phyloP scores from a whole-genome alignment of 352 stramenopile genomes.

The Phytophthora cajani region DNA sequence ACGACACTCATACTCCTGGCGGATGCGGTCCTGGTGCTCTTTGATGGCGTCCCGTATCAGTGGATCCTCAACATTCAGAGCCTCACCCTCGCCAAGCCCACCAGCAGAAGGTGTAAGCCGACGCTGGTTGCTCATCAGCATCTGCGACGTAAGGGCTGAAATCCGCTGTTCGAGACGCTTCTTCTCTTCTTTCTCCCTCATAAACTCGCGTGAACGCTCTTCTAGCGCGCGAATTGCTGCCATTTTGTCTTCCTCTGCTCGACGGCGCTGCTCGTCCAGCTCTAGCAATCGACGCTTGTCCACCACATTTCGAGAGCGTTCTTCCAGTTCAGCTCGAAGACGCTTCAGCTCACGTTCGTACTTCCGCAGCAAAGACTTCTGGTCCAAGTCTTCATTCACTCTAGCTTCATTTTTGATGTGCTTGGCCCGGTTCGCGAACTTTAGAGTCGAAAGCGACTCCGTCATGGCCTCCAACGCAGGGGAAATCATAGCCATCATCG shows the following conservation, averaged over 20 bases:
- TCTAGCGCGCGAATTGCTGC: constrained; percentile 93
- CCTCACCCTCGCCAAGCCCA: constrained; percentile 31
- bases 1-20: constrained; percentile 91
- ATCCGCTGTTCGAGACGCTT: constrained; percentile 95
- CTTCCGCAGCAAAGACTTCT: constrained; percentile 93
- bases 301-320: constrained; percentile 93
- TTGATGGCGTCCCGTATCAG: constrained; percentile 86
- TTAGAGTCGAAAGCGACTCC: constrained; percentile 93
- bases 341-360: constrained; percentile 96
- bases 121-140: constrained; percentile 88
- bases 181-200: constrained; percentile 96
- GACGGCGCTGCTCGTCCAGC: constrained; percentile 86
- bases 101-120: constrained; percentile 24
- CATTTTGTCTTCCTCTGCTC: constrained; percentile 96
- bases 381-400: constrained; percentile 94
- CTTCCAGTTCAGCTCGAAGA: constrained; percentile 91
- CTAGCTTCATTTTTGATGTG: constrained; percentile 92
- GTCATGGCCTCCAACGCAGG: constrained; percentile 90
- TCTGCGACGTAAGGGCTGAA: constrained; percentile 91
- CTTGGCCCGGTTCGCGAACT: constrained; percentile 94
- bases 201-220: constrained; percentile 92
- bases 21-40: constrained; percentile 90
- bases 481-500: constrained; percentile 97
- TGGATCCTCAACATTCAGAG: constrained; percentile 75
- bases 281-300: constrained; percentile 93